Evolutionary conservation across 2,329 filamentous ascomycete genomes (phyloP), one percentile per base, ranked within the genome.

Genomic region (Simplicillium aogashimaense): DNA sequence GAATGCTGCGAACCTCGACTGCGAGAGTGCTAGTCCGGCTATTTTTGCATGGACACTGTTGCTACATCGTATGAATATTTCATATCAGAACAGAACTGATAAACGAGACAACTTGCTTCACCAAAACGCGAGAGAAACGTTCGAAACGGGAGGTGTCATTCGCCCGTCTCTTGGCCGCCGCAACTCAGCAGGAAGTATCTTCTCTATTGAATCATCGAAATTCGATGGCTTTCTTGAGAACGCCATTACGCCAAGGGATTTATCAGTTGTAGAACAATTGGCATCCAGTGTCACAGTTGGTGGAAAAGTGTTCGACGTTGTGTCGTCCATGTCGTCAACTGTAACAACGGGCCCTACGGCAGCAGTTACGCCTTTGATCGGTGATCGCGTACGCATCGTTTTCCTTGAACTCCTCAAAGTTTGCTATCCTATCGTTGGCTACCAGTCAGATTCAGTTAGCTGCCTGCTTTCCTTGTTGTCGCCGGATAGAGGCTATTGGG

Each of bases 21-120:
- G 76, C n/a, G 65, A 69, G 30, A 76, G 76, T 29, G 83, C 84
- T 15, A 78, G 76, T 41, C 86, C 86, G 2, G 78, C 85, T 14
- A 73, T 86, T 15, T 84, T 94, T 48, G 77, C 84, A 3, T 97
- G 89, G 89, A 78, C 81, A 4, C 67, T 90, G 36, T 74, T 95
- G 18, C 67, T 89, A 9, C 76, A 83, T 51, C 71, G 74, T 18
- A 77, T 92, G 64, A 76, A 78, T 48, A 64, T 76, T 33, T 74
- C 75, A 11, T 82, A 79, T 47, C 69, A 76, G 42, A 69, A 68
- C 38, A 69, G 81, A 35, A 76, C 75, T 31, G 79, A 83, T 53
- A 70, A 72, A 43, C 64, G 75, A 36, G 75, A 79, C 48, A 62
- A 73, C 20, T 58, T 75, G 13, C 65, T 78, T 39, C 75, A 78